phyloP scores from a whole-genome alignment of 73 alveolate species.

The Tetrahymena malaccensis region DNA sequence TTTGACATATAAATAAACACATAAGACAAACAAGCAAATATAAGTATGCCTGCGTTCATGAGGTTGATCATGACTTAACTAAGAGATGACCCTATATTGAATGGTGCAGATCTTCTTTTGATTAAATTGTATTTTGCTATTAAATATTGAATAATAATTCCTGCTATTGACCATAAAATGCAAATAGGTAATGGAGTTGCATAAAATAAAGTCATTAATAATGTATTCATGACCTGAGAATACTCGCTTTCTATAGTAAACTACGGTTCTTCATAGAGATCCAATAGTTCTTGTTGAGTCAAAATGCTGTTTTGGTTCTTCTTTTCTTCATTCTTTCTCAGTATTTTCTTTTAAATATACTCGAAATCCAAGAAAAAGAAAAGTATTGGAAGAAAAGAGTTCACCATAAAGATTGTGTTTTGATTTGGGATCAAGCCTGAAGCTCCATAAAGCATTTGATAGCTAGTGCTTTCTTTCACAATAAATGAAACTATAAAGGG shows the following conservation, averaged over 20 bases:
- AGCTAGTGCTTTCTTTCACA: background rate
- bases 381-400: background rate
- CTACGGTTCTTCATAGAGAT: background rate
- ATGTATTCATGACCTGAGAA: background rate
- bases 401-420: background rate
- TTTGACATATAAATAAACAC: background rate
- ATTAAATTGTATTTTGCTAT: background rate
- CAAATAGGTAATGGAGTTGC: background rate
- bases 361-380: background rate
- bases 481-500: background rate
- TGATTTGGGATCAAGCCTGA: background rate
- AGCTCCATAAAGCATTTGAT: background rate
- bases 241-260: background rate
- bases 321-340: background rate
- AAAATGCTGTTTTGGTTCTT: background rate
- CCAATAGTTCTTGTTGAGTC: background rate
- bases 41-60: background rate
- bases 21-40: background rate
- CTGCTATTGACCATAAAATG: background rate
- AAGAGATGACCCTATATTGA: background rate
- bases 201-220: background rate
- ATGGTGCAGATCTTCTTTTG: background rate
- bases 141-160: background rate
- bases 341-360: background rate
- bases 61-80: background rate